Evolutionary conservation across 495 filamentous ascomycete genomes (phyloP).

Genomic region (Cenococcum geophilum): DNA sequence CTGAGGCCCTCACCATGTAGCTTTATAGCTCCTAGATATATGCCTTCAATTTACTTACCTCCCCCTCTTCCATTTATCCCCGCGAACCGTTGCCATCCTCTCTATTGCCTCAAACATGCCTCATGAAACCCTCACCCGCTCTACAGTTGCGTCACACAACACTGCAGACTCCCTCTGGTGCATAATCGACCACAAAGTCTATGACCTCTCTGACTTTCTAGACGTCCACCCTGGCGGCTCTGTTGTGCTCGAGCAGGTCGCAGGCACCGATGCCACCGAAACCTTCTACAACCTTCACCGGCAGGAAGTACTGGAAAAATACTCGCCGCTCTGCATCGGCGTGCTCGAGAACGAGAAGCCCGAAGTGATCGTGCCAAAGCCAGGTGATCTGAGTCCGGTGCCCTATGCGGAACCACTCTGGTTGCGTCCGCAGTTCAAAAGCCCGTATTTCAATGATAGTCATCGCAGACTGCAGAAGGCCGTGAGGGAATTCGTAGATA

Average conservation of each 20-base stretch:
- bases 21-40: too few relatives aligned
- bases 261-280: conserved; percentile 75
- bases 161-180: conserved; percentile 62
- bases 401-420: conserved; percentile 80
- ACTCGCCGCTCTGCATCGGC: conserved; percentile 68
- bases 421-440: conserved; percentile 72
- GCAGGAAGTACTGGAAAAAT: conserved; percentile 79
- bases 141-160: conserved; percentile 75
- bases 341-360: conserved; percentile 67
- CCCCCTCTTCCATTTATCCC: neutral
- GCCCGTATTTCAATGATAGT: conserved; percentile 74
- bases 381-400: conserved; percentile 65
- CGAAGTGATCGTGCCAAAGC: conserved; percentile 62
- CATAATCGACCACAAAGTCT: conserved; percentile 84
- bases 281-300: conserved; percentile 93
- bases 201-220: conserved; percentile 87
- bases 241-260: conserved; percentile 76
- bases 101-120: conserved; percentile 18
- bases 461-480: conserved; percentile 66
- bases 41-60: neutral
- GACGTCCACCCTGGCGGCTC: conserved; percentile 87
- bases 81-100: neutral
- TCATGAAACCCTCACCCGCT: conserved; percentile 55
- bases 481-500: conserved; percentile 67
- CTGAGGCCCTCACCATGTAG: too few relatives aligned